Evolutionary conservation across 2,329 filamentous ascomycete genomes (phyloP).

Genomic region (Parastagonospora avenae): DNA sequence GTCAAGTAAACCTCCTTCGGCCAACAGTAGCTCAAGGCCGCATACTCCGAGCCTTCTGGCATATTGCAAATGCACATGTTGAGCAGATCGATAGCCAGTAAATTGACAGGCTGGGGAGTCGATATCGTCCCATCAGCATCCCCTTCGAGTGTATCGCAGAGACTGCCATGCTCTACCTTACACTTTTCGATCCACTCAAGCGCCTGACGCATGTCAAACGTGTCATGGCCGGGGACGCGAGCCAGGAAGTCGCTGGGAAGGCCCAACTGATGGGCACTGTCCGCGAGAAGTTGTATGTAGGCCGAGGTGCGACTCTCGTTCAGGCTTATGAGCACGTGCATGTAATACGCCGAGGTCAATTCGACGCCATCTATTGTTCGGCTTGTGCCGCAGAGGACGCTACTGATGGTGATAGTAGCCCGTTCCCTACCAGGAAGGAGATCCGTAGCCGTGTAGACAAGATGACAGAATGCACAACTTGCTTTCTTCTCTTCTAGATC

Average conservation of each 20-base stretch:
- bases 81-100: conserved; percentile 2
- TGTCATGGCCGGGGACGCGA: neutral
- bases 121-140: too few species aligned
- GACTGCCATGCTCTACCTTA: neutral
- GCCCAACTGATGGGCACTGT: neutral
- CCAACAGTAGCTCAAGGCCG: conserved; percentile 5
- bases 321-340: neutral
- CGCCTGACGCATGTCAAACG: conserved; percentile 1
- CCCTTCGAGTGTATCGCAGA: neutral
- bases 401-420: neutral
- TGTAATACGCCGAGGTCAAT: neutral
- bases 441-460: neutral
- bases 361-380: neutral
- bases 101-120: neutral
- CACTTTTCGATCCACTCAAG: neutral
- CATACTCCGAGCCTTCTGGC: neutral
- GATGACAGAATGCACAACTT: neutral
- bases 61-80: conserved; percentile 1
- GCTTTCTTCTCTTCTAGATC: neutral
- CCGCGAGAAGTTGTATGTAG: neutral
- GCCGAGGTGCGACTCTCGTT: too few species aligned
- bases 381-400: neutral
- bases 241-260: neutral
- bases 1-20: neutral
- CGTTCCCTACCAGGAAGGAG: neutral